These are phyloP conservation scores for Clavispora vitiphila DNA, from an alignment of 805 yeast species.

Conservation along the genomic window DNA sequence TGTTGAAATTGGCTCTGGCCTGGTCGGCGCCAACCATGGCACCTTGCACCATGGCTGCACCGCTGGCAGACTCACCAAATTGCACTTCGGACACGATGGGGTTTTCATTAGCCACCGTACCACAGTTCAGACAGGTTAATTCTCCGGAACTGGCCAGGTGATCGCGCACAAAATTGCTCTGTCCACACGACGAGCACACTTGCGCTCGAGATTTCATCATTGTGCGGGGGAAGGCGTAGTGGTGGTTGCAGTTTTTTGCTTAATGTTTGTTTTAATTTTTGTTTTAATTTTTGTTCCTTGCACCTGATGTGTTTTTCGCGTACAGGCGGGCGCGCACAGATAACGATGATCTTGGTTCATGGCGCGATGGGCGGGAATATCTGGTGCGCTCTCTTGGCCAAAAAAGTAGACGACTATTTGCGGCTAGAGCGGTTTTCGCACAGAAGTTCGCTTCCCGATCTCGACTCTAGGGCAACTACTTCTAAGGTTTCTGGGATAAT, in stretches of 20 bases:
- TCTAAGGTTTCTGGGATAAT: too few relatives aligned
- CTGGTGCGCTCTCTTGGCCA: too few relatives aligned
- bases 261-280: too few relatives aligned
- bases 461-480: too few relatives aligned
- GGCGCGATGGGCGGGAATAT: not conserved
- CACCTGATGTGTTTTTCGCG: not conserved
- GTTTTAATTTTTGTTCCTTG: not conserved
- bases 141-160: conserved; percentile 47
- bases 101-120: conserved; percentile 82
- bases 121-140: conserved; percentile 76
- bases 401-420: too few relatives aligned
- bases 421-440: too few relatives aligned
- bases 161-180: conserved; percentile 13
- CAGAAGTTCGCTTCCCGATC: too few relatives aligned
- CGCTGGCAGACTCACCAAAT: conserved; percentile 85
- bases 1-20: conserved; percentile 60
- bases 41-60: conserved; percentile 96
- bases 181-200: conserved; percentile 4
- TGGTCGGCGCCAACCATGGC: conserved; percentile 89
- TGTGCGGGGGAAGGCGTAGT: not conserved
- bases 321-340: not conserved
- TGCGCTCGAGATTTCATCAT: not conserved
- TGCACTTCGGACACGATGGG: conserved; percentile 95
- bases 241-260: not conserved
- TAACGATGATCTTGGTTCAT: not conserved